Evolutionary conservation across 2,329 filamentous ascomycete genomes (phyloP).

Genomic region (Fusarium xyrophilum): DNA sequence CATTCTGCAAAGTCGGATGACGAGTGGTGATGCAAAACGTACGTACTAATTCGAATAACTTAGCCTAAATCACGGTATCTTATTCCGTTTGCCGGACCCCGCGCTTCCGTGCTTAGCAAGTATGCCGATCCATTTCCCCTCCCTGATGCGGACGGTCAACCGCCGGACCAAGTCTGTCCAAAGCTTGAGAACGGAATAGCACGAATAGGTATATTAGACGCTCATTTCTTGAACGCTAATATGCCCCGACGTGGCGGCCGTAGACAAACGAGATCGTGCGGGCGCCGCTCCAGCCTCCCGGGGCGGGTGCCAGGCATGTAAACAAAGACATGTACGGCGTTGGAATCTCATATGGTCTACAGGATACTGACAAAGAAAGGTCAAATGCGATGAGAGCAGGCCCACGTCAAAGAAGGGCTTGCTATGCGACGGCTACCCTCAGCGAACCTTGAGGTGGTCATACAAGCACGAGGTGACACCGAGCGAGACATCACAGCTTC

Average conservation of each 20-base stretch:
- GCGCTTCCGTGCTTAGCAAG: background rate
- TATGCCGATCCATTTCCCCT: background rate
- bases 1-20: background rate
- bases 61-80: background rate
- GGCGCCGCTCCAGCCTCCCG: background rate
- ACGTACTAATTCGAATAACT: too few species aligned
- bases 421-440: background rate
- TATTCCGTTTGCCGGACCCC: background rate
- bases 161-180: background rate
- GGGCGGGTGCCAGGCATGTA: background rate
- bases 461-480: background rate
- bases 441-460: background rate
- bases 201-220: fast-evolving
- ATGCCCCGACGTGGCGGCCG: background rate
- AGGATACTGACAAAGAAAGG: fast-evolving
- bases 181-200: background rate
- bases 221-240: too few species aligned
- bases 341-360: fast-evolving
- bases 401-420: background rate
- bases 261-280: background rate
- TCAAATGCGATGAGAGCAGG: background rate
- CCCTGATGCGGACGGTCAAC: background rate
- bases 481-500: fast-evolving
- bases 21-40: background rate
- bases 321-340: background rate